Evolutionary conservation across 1,139 yeast genomes (phyloP).

Genomic region (Protomyces pachydermus): DNA sequence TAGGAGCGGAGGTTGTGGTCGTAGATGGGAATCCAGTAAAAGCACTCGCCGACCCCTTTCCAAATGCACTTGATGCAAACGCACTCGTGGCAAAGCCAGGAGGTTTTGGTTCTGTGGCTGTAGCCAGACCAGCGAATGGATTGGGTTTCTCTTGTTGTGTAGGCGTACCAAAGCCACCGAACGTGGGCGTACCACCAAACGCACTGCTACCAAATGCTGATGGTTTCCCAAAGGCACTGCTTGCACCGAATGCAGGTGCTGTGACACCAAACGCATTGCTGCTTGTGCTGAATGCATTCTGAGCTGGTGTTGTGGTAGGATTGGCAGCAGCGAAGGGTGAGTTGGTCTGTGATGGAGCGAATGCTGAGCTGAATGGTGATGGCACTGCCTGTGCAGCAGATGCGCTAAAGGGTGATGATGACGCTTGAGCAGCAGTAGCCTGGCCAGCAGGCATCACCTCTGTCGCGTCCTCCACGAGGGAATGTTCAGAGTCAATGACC

Average conservation of each 20-base stretch:
- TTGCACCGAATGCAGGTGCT: neutral
- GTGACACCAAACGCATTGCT: neutral
- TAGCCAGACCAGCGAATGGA: neutral
- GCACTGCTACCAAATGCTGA: neutral
- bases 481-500: neutral
- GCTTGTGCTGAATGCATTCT: neutral
- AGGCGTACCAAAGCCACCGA: slow-evolving; percentile 14
- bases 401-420: neutral
- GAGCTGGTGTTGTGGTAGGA: neutral
- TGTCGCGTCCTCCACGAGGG: neutral
- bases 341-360: too few species aligned
- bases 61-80: neutral
- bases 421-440: neutral
- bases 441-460: neutral
- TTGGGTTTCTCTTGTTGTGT: neutral
- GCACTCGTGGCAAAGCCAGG: neutral
- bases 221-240: neutral
- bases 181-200: neutral
- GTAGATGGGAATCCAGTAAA: neutral
- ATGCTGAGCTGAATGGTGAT: neutral
- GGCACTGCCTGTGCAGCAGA: neutral
- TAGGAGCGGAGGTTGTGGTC: neutral
- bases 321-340: neutral
- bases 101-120: neutral
- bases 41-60: neutral